Evolutionary conservation across 768 basidiomycete genomes (phyloP).

Genomic region (Serendipita vermifera): DNA sequence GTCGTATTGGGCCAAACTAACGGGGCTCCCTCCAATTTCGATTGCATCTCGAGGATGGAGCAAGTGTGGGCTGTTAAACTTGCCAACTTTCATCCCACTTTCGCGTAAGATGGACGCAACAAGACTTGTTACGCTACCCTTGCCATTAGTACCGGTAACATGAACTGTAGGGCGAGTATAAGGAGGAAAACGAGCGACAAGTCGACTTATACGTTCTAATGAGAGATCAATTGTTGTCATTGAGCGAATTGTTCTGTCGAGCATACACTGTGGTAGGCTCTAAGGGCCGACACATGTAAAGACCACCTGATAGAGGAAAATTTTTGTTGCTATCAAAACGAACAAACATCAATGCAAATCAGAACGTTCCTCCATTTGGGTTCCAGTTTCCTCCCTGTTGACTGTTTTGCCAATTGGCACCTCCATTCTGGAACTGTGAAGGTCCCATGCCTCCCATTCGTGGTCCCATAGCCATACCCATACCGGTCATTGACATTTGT

Average conservation of each 20-base stretch:
- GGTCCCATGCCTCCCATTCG: conserved; percentile 9
- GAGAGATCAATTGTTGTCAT: conserved; percentile 44
- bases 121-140: conserved; percentile 81
- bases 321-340: too few relatives aligned
- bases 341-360: too few relatives aligned
- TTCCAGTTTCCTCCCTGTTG: conserved; percentile 3
- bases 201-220: conserved; percentile 41
- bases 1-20: conserved; percentile 37
- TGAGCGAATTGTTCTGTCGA: too few relatives aligned
- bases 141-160: conserved; percentile 92
- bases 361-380: too few relatives aligned
- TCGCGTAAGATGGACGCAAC: conserved; percentile 59
- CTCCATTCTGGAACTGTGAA: background rate
- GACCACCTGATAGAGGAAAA: too few relatives aligned
- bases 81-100: conserved; percentile 49
- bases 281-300: too few relatives aligned
- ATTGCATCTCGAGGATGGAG: conserved; percentile 67
- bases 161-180: conserved; percentile 77
- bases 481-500: conserved; percentile 10
- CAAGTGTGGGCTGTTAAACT: conserved; percentile 91
- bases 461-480: conserved; percentile 19
- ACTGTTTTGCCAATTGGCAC: background rate
- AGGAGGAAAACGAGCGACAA: conserved; percentile 42
- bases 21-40: conserved; percentile 43
- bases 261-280: too few relatives aligned